phyloP scores from a whole-genome alignment of 805 yeast genomes.

The Myxozyma mucilagina region DNA sequence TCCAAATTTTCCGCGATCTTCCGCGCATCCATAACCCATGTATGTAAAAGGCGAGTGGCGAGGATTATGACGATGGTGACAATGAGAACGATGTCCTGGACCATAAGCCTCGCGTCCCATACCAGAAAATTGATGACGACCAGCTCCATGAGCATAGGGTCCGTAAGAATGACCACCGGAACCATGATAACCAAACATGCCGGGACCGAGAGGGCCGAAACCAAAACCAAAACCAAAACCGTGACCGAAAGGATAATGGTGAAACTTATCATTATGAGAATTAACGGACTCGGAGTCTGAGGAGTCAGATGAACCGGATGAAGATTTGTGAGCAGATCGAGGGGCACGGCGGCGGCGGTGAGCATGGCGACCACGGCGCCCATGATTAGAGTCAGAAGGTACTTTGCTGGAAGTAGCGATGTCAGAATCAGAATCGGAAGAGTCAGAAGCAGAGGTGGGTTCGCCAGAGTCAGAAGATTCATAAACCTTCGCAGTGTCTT shows the following conservation, averaged over 20 bases:
- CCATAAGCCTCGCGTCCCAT: neutral
- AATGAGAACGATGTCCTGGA: neutral
- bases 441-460: neutral
- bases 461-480: neutral
- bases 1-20: neutral
- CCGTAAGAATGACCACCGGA: neutral
- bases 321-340: neutral
- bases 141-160: neutral
- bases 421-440: slow-evolving; percentile 3
- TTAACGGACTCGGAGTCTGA: neutral
- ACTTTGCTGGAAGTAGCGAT: neutral
- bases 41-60: neutral
- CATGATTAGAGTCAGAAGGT: slow-evolving; percentile 5
- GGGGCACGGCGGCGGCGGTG: slow-evolving; percentile 43
- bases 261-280: neutral
- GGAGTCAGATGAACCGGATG: neutral
- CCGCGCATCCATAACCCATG: neutral
- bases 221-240: neutral
- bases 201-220: neutral
- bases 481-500: neutral
- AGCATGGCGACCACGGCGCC: slow-evolving; percentile 36
- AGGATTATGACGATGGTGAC: neutral
- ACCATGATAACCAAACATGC: neutral
- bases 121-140: neutral
- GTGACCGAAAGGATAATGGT: neutral